Evolutionary conservation across 129 eudicot species (phyloP), one percentile per base, ranked within the genome.

Genomic region (Flaveria brownii): DNA sequence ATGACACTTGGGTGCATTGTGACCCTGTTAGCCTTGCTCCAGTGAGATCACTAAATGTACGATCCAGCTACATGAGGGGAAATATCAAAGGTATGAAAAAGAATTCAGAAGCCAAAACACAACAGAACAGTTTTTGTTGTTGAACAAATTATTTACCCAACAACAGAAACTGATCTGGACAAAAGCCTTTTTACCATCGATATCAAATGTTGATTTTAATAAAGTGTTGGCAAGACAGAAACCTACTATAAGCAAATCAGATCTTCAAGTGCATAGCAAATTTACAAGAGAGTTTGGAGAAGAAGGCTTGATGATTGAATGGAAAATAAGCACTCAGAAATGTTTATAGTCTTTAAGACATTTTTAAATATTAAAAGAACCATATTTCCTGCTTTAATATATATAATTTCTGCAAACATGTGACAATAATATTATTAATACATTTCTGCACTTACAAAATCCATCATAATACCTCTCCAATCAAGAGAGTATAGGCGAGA

Each of bases 271-370:
- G 50, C 91, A 87, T 49, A 88, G 84, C 33, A 84, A 74, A 72
- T 87, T 87, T 69, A 87, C 91, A 9, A 77, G 55, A 68, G 91
- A 87, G 72, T 84, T 87, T 82, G 91, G 91, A 20, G 91, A 87
- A 78, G 91, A 87, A 75, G 91, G 91, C 33, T 87, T 87, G 78
- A 86, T 78, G 30, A 52, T 46, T 46, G 45, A 55, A 70, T 11
- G 62, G 39, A 30, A 52, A 45, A 23, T 33, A 26, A 66, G 16
- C 13, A 57, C 77, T 17, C 42, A 6, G 18, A 30, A 72, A 42
- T 73, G 70, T 65, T 54, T 10, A 73, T 80, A 80, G 73, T 73
- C 26, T 47, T 12, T 52, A 52, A n/a, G n/a, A 16, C n/a, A 5
- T 52, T 5, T 51, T 52, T 52, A 52, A n/a, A n/a, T 52, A 9